Evolutionary conservation across 1,284 basidiomycete genomes (phyloP).

Genomic region (Tilletia caries): DNA sequence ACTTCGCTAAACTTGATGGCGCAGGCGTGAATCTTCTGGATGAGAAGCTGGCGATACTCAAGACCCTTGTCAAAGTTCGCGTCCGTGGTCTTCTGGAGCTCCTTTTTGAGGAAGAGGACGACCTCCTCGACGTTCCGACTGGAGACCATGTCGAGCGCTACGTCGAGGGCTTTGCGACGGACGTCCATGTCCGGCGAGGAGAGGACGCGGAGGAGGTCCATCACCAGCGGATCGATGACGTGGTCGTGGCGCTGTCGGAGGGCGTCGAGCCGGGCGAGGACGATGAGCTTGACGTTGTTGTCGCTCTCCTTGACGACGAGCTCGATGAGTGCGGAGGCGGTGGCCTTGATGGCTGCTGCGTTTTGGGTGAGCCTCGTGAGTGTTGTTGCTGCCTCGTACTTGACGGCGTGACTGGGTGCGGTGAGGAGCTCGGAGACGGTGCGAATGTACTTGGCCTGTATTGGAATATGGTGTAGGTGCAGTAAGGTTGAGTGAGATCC

Average conservation of each 20-base stretch:
- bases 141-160: conserved; percentile 89
- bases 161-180: conserved; percentile 81
- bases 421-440: conserved; percentile 92
- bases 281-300: conserved; percentile 99
- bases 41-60: conserved; percentile 93
- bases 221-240: conserved; percentile 84
- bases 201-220: conserved; percentile 91
- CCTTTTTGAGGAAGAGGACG: conserved; percentile 93
- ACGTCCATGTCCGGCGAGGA: conserved; percentile 95
- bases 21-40: conserved; percentile 94
- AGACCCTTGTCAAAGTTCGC: conserved; percentile 56
- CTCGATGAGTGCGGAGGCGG: conserved; percentile 82
- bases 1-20: conserved; percentile 98
- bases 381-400: conserved; percentile 95
- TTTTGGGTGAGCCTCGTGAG: conserved; percentile 93
- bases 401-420: conserved; percentile 86
- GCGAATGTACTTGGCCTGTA: conserved; percentile 81
- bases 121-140: conserved; percentile 97
- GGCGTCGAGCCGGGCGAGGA: conserved; percentile 83
- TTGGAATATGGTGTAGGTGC: not conserved
- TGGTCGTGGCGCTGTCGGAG: conserved; percentile 84
- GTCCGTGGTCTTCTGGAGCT: conserved; percentile 75
- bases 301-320: conserved; percentile 92
- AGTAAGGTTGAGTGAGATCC: not conserved
- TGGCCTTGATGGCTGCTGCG: conserved; percentile 91